These are phyloP conservation scores for Hordeum marinum DNA, from an alignment of 176 grass and related monocot genomes.

Conservation along the genomic window DNA sequence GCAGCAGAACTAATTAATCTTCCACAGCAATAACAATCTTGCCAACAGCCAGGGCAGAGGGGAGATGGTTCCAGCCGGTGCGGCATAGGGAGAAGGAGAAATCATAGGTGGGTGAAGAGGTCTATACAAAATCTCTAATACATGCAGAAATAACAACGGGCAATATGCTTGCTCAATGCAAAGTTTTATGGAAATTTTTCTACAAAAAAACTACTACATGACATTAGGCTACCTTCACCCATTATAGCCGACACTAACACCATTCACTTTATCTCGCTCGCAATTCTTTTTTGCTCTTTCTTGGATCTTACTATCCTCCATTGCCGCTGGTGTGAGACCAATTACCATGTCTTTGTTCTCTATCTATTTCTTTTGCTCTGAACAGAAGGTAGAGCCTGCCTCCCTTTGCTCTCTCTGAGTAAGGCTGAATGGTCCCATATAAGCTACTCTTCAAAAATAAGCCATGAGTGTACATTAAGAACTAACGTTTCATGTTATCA, in stretches of 20 bases:
- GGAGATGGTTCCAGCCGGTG: neutral
- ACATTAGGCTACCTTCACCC: too few relatives aligned
- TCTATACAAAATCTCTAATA: neutral
- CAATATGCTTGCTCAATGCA: neutral
- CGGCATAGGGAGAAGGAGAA: neutral
- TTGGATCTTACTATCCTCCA: too few relatives aligned
- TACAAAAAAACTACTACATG: neutral
- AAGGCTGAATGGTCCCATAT: neutral
- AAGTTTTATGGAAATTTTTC: neutral
- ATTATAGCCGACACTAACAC: too few relatives aligned
- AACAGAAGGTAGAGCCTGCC: neutral
- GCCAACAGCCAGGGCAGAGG: neutral
- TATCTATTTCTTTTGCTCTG: neutral
- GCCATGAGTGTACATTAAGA: neutral
- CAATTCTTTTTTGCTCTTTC: too few relatives aligned
- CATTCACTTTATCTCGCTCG: too few relatives aligned
- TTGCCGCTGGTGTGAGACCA: too few relatives aligned
- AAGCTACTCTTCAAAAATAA: neutral
- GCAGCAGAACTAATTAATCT: neutral
- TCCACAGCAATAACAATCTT: neutral
- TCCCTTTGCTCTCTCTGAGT: neutral
- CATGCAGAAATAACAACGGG: neutral
- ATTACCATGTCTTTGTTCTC: neutral
- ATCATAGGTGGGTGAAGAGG: neutral
- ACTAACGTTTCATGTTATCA: neutral